Evolutionary conservation across 768 basidiomycete species (phyloP).

Genomic region (Leucocoprinus leucothites): DNA sequence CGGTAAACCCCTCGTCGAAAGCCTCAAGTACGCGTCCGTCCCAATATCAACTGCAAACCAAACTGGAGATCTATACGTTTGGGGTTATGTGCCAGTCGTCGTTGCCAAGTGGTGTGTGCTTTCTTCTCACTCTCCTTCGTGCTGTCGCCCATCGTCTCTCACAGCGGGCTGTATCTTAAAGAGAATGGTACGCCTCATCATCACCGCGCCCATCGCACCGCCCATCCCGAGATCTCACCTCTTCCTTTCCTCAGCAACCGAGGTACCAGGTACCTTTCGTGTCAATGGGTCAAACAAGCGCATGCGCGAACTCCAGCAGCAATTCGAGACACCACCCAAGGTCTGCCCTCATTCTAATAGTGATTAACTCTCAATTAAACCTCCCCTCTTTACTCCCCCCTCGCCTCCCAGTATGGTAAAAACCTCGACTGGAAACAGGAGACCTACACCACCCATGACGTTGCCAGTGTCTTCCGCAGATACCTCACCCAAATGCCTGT

Average conservation of each 20-base stretch:
- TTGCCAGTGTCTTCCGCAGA: conserved; percentile 93
- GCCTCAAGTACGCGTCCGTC: conserved; percentile 82
- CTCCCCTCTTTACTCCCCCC: conserved; percentile 1
- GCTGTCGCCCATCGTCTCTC: conserved; percentile 10
- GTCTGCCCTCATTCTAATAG: conserved; percentile 37
- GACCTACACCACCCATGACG: conserved; percentile 91
- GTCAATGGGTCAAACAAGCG: conserved; percentile 94
- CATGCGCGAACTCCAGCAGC: conserved; percentile 91
- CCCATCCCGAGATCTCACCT: conserved; percentile 5
- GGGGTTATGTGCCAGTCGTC: conserved; percentile 95
- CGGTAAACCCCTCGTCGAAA: conserved; percentile 79
- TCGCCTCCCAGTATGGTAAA: conserved; percentile 76
- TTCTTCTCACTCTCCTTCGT: conserved; percentile 10
- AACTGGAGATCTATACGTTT: conserved; percentile 81
- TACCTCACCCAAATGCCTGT: conserved; percentile 98
- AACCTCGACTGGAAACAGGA: conserved; percentile 86
- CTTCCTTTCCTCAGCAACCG: conserved; percentile 56
- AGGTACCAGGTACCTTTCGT: conserved; percentile 91
- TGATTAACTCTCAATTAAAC: conserved; percentile 3
- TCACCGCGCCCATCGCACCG: background rate
- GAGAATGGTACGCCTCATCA: conserved; percentile 65
- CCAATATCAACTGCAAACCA: conserved; percentile 90
- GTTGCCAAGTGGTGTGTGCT: conserved; percentile 90
- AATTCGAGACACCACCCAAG: conserved; percentile 86
- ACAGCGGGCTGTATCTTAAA: conserved; percentile 89